These are phyloP conservation scores for Stagonosporopsis rhizophila DNA, from an alignment of 2,329 filamentous ascomycete species.

Conservation along the genomic window DNA sequence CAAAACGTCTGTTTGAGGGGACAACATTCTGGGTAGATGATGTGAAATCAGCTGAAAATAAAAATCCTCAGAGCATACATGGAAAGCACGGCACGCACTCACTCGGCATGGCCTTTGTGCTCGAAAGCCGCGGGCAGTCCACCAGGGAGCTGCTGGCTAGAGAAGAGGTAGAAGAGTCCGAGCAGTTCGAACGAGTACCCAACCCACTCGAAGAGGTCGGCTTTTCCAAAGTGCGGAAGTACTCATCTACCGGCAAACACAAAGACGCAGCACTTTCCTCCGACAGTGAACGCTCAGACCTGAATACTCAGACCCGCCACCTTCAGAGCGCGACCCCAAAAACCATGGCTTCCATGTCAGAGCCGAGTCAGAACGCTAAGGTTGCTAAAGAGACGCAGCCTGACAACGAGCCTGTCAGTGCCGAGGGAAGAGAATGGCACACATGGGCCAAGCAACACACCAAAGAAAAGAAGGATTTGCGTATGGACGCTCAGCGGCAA, in stretches of 20 bases:
- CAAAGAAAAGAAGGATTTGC: not conserved
- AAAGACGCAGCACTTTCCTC: not conserved
- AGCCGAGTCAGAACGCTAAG: not conserved
- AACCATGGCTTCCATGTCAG: not conserved
- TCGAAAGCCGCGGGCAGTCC: slow-evolving; percentile 21
- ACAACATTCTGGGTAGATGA: slow-evolving; percentile 34
- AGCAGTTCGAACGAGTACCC: not conserved
- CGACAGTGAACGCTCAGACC: not conserved
- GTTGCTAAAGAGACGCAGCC: not conserved
- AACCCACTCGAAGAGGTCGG: not conserved
- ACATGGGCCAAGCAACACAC: slow-evolving; percentile 12
- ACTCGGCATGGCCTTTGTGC: slow-evolving; percentile 33
- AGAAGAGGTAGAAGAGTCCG: slow-evolving; percentile 3
- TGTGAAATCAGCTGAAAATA: not conserved
- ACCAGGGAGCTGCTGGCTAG: slow-evolving; percentile 14
- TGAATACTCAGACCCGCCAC: not conserved
- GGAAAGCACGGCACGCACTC: slow-evolving; percentile 24
- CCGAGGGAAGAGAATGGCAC: slow-evolving; percentile 10
- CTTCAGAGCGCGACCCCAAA: no score
- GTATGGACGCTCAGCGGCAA: not conserved
- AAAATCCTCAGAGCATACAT: slow-evolving; percentile 3
- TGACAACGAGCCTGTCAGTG: not conserved
- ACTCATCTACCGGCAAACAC: slow-evolving; percentile 5
- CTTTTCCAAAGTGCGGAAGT: not conserved
- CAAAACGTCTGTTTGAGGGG: slow-evolving; percentile 48